Evolutionary conservation across 345 rosid genomes (phyloP).

Genomic region (Acer saccharum): DNA sequence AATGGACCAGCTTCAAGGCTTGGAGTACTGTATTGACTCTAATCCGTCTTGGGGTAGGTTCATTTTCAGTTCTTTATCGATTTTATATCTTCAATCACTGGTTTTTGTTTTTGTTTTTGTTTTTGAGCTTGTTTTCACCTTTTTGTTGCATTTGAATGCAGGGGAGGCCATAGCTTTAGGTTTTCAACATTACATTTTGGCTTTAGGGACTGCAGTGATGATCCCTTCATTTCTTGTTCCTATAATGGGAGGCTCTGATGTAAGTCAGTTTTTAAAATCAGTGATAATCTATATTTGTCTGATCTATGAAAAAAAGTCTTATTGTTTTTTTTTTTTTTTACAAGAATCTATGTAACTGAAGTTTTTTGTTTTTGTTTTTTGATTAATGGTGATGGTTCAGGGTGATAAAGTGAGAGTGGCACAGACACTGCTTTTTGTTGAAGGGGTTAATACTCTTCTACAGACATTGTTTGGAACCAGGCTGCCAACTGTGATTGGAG

Average conservation of each 20-base stretch:
- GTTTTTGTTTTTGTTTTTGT: neutral
- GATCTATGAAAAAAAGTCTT: no score
- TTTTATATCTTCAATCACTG: neutral
- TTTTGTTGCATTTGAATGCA: slow-evolving; percentile 38
- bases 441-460: slow-evolving; percentile 89
- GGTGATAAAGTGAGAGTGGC: slow-evolving; percentile 95
- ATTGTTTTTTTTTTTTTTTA: neutral
- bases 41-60: slow-evolving; percentile 95
- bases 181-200: slow-evolving; percentile 92
- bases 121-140: slow-evolving; percentile 1
- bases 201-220: slow-evolving; percentile 98
- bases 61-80: neutral
- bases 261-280: slow-evolving; percentile 36
- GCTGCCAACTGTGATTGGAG: slow-evolving; percentile 92
- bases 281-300: neutral
- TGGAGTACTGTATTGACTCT: slow-evolving; percentile 98
- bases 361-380: neutral
- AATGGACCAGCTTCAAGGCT: slow-evolving; percentile 98
- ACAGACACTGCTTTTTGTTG: slow-evolving; percentile 87
- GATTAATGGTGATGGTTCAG: slow-evolving; percentile 42
- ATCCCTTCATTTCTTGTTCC: slow-evolving; percentile 98
- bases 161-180: slow-evolving; percentile 95
- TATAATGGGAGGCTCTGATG: slow-evolving; percentile 92
- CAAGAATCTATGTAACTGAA: slow-evolving; percentile 3
- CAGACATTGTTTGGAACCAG: slow-evolving; percentile 95